Base-by-base conservation (phyloP, 2,329 filamentous ascomycete species). In the Scedosporium aurantiacum region DNA sequence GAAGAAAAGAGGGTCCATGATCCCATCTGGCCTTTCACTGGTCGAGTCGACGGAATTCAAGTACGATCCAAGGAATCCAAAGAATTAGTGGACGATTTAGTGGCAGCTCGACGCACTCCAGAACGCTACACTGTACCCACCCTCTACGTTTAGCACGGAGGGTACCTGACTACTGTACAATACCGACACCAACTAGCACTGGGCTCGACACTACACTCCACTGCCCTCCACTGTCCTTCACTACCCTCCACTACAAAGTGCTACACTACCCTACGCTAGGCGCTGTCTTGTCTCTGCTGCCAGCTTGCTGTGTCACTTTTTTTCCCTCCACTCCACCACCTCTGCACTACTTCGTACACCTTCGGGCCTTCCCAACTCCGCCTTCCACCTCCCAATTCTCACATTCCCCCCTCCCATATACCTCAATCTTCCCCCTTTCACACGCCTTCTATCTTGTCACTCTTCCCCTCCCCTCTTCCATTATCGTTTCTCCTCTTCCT, bases 231-330 rank as follows among this genome's bases (percentile, higher is more conserved):
- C n/a, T n/a, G n/a, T n/a, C n/a, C n/a, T n/a, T n/a, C n/a, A n/a
- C n/a, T n/a, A 37, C 32, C 4, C 8, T 32, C 8, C 10, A 37
- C 32, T 37, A 37, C 32, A 37, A 37, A 10, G 32, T 37, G 4
- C 32, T 37, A 4, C 32, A 37, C 10, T n/a, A 4, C 32, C 2
- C 32, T 37, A 12, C 32, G 10, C 32, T 37, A 37, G 32, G 32
- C 32, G 32, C 62, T 62, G 28, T 52, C 57, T 45, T 59, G 43
- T 41, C 57, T 55, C 55, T 21, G 50, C 45, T 40, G 32, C 62
- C n/a, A n/a, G n/a, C n/a, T n/a, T 62, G 64, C 65, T 63, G 64
- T 66, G 63, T 64, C 67, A 66, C 64, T 66, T 67, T 68, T 62
- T 66, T 59, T 66, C 63, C 62, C 65, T 65, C 65, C 65, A 64